Evolutionary conservation across 805 yeast species (phyloP), one percentile per base, ranked within the genome.

Genomic region (Starmerella davenportii): DNA sequence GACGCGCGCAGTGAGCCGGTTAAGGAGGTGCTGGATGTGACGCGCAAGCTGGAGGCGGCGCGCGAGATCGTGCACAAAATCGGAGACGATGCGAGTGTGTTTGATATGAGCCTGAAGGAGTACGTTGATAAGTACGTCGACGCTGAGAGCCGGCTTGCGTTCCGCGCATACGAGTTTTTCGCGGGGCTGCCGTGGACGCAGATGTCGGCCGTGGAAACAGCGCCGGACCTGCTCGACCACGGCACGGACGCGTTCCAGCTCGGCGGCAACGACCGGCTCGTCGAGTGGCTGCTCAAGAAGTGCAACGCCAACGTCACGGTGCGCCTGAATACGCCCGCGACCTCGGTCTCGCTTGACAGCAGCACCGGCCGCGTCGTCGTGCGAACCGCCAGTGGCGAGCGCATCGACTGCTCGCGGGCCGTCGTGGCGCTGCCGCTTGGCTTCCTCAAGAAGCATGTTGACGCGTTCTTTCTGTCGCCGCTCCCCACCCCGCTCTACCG

Each of bases 181-280:
- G 39, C 11, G 8, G 40, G 40, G 13, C 36, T 31, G 30, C 20
- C 20, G 8, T 37, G 40, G 40, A 14, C 14, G n/a, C 20, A 31
- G 5, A 35, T 37, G 16, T 37, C 40, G 13, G 40, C 40, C n/a
- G 37, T 37, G 19, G 40, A 37, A 28, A 31, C 31, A 13, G 30
- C 40, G 18, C 40, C 35, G 16, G 18, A 19, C 9, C 17, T 32
- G 18, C 35, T 32, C 9, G 35, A 32, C 8, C 37, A 31, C 34
- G 23, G 37, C 23, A 21, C 13, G 13, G 40, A 37, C 31, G 29
- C 35, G 14, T 37, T 37, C 17, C 37, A 30, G 16, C 25, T 37
- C 16, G 40, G 30, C 5, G 40, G 40, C 15, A 31, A 32, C 28
- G 17, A 19, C 5, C 13, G 4, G 31, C 15, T 37, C 15, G 21